These are phyloP conservation scores for Pleomassaria siparia DNA, from an alignment of 2,329 filamentous ascomycete species.

Conservation along the genomic window DNA sequence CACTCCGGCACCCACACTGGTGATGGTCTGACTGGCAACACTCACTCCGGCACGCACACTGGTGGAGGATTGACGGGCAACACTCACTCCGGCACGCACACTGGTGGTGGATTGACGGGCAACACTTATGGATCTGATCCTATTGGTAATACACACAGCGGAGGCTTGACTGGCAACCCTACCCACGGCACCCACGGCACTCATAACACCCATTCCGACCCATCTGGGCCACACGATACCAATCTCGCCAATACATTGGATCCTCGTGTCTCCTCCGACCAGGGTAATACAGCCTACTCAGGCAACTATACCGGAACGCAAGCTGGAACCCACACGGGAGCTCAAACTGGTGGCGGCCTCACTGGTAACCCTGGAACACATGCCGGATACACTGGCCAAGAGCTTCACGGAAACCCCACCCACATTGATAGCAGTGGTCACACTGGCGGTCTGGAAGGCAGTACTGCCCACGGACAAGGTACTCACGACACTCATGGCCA, in stretches of 20 bases:
- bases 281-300: constrained; percentile 18
- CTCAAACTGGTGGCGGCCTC: constrained; percentile 10
- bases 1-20: constrained; percentile 3
- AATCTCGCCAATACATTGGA: constrained; percentile 31
- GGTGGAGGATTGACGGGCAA: too few relatives aligned
- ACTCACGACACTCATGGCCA: constrained; percentile 11
- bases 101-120: constrained; percentile 4
- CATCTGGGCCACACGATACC: constrained; percentile 32
- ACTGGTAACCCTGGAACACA: constrained; percentile 16
- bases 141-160: constrained; percentile 16
- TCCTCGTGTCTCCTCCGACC: constrained; percentile 31
- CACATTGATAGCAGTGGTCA: too few relatives aligned
- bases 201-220: constrained; percentile 16
- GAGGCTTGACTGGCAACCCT: constrained; percentile 8
- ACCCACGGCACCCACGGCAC: too few relatives aligned
- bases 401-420: too few relatives aligned
- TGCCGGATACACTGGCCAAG: constrained; percentile 9
- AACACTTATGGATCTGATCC: not conserved
- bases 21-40: constrained; percentile 2
- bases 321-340: constrained; percentile 9
- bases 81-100: constrained; percentile 1
- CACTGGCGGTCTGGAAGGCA: constrained; percentile 16
- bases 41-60: not conserved
- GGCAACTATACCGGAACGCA: constrained; percentile 24
- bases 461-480: constrained; percentile 12